Conservation (phyloP, 768 basidiomycete genomes). For the Amanita thiersii region DNA sequence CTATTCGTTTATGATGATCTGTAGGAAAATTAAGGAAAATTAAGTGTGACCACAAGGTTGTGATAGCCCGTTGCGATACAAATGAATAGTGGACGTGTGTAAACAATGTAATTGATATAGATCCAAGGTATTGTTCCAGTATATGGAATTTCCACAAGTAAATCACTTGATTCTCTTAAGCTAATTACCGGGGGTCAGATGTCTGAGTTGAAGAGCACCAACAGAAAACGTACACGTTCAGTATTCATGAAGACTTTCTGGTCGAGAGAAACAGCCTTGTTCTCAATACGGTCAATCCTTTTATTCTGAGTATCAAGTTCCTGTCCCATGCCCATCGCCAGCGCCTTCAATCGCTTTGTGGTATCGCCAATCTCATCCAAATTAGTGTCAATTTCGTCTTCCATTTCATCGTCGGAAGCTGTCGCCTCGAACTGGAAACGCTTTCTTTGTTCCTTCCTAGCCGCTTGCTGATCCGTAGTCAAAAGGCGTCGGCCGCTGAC, state of each 20-base stretch:
- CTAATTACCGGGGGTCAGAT: constrained; percentile 22
- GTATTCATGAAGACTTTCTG: constrained; percentile 75
- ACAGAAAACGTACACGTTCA: constrained; percentile 48
- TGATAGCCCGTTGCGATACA: too few relatives aligned
- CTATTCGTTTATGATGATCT: too few relatives aligned
- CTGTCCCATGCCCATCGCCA: constrained; percentile 77
- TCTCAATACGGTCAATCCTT: constrained; percentile 67
- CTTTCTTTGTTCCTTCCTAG: constrained; percentile 62
- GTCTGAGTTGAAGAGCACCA: not conserved
- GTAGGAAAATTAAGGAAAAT: too few relatives aligned
- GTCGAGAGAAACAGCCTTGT: constrained; percentile 74
- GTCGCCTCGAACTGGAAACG: constrained; percentile 90
- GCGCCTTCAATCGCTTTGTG: constrained; percentile 68
- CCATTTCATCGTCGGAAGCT: constrained; percentile 87
- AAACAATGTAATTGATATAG: constrained; percentile 1
- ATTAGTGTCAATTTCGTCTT: constrained; percentile 91
- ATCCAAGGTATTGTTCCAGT: constrained; percentile 17
- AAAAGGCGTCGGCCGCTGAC: constrained; percentile 33
- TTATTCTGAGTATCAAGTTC: constrained; percentile 85
- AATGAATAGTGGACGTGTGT: too few relatives aligned
- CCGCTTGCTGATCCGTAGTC: constrained; percentile 42
- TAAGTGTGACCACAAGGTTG: too few relatives aligned
- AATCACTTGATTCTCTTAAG: constrained; percentile 53
- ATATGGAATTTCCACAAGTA: not conserved
- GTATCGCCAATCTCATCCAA: constrained; percentile 78